Evolutionary conservation across 2,329 filamentous ascomycete species (phyloP).

Genomic region (Apiospora pterosperma): DNA sequence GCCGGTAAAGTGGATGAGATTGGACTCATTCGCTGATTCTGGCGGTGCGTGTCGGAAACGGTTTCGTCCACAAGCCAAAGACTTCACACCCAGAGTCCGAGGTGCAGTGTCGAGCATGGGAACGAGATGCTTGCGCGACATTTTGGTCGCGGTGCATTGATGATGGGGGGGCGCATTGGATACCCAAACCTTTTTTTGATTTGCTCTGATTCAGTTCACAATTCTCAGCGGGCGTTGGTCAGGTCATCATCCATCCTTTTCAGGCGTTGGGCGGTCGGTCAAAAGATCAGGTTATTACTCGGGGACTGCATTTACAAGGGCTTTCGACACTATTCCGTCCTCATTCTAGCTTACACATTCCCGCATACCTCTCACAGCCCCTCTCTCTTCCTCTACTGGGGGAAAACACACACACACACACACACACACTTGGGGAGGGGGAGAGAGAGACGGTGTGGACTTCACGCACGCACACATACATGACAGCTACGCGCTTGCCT

Average conservation of each 20-base stretch:
- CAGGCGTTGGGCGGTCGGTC: not conserved
- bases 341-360: not conserved
- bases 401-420: not conserved
- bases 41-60: not conserved
- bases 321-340: not conserved
- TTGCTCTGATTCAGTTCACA: not conserved
- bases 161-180: slow-evolving; percentile 4
- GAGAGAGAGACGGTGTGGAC: not conserved
- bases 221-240: not conserved
- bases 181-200: slow-evolving; percentile 2
- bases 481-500: not conserved
- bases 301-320: not conserved
- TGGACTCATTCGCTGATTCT: not conserved
- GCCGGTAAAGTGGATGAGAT: not conserved
- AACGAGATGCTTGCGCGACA: slow-evolving; percentile 1
- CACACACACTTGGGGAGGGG: not conserved
- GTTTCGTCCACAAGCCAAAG: not conserved
- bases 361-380: not conserved
- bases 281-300: not conserved
- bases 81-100: not conserved
- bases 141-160: not conserved
- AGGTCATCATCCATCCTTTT: too few relatives aligned
- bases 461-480: not conserved
- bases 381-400: not conserved
- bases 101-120: not conserved